phyloP scores from a whole-genome alignment of 1,284 basidiomycete genomes.

The Grifola frondosa region DNA sequence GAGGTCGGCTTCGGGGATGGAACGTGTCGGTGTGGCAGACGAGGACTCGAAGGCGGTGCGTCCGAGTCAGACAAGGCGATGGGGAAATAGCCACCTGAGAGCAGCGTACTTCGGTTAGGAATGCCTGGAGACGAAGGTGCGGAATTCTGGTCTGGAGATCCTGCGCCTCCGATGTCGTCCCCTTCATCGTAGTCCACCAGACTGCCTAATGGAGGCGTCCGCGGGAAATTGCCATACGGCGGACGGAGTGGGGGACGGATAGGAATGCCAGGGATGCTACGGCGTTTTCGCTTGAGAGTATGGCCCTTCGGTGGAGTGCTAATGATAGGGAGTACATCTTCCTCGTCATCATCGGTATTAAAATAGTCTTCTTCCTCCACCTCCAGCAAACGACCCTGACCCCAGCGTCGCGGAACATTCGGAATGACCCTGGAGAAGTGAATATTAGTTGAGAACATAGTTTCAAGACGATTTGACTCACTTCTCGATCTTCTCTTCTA shows the following conservation, averaged over 20 bases:
- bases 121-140: constrained; percentile 6
- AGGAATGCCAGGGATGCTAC: constrained; percentile 25
- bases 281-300: constrained; percentile 59
- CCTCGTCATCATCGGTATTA: constrained; percentile 73
- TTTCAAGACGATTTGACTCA: constrained; percentile 33
- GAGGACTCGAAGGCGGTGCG: constrained; percentile 29
- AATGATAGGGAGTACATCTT: constrained; percentile 31
- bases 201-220: constrained; percentile 52
- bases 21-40: constrained; percentile 42
- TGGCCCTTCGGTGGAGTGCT: constrained; percentile 38
- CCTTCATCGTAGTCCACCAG: constrained; percentile 69
- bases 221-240: constrained; percentile 31
- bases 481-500: constrained; percentile 51
- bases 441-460: background rate
- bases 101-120: constrained; percentile 12
- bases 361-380: constrained; percentile 90
- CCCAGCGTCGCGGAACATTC: constrained; percentile 40
- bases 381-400: constrained; percentile 55
- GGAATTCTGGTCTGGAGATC: constrained; percentile 9
- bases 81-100: constrained; percentile 18
- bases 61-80: constrained; percentile 13
- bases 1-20: constrained; percentile 25
- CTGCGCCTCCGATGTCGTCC: constrained; percentile 37
- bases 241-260: constrained; percentile 19
- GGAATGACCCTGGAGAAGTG: constrained; percentile 7